Evolutionary conservation across 202 grass and related monocot species (phyloP).

Genomic region (Elaeis oleifera): DNA sequence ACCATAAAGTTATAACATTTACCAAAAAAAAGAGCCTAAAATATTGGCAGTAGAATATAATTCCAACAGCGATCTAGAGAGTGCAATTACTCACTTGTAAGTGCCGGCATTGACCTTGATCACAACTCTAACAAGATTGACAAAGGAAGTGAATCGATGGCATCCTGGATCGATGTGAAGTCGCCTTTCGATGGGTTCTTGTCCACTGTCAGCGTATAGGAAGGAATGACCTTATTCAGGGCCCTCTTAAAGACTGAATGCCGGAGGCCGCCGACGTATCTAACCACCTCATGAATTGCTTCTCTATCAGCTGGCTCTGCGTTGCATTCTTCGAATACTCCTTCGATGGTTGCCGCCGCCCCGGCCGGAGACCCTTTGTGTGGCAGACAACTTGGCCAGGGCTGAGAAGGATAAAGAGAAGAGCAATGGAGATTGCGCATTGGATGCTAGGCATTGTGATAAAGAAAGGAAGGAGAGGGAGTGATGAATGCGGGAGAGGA

Average conservation of each 20-base stretch:
- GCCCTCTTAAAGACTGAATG: constrained; percentile 48
- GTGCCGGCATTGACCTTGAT: constrained; percentile 75
- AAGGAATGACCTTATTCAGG: constrained; percentile 44
- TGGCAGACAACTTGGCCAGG: constrained; percentile 33
- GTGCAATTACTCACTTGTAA: constrained; percentile 47
- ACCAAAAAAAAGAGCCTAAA: not conserved
- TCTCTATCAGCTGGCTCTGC: constrained; percentile 37
- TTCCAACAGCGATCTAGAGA: not conserved
- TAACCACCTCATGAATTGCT: constrained; percentile 65
- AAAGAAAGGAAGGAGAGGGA: too few relatives aligned
- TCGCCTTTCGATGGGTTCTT: constrained; percentile 47
- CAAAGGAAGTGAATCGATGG: constrained; percentile 62
- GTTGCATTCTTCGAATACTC: constrained; percentile 57
- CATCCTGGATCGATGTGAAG: constrained; percentile 81
- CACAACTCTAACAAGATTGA: constrained; percentile 70
- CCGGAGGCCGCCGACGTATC: constrained; percentile 48
- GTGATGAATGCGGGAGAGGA: too few relatives aligned
- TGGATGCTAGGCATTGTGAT: constrained; percentile 11
- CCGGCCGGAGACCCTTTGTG: constrained; percentile 41
- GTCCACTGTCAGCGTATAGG: constrained; percentile 57
- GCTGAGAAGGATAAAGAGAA: constrained; percentile 10
- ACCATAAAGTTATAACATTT: not conserved
- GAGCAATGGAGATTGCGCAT: constrained; percentile 8
- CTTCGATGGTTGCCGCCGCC: constrained; percentile 10
- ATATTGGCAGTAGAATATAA: not conserved